Base-by-base conservation (phyloP, 2,329 filamentous ascomycete species). In the Cladophialophora carrionii region DNA sequence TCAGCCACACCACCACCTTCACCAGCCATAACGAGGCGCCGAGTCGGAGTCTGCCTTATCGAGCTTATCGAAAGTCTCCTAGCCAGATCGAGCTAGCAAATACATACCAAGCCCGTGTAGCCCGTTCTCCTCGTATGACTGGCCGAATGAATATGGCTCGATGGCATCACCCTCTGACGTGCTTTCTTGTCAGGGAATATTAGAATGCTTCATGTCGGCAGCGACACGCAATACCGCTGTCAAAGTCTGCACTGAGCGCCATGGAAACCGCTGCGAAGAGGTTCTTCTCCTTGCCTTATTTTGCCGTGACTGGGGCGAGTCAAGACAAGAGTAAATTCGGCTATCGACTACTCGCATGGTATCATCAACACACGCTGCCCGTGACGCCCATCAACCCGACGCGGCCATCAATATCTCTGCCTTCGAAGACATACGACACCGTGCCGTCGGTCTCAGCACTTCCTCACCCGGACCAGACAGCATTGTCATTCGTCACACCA, bases 241-340 rank as follows among this genome's bases (percentile, higher is more conserved):
- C 20, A 51, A 51, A 1, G 6, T 20, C 48, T 7, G 20, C 17
- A 24, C 6, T 8, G 20, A 26, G 24, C 12, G 24, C 22, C 48
- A 90, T 90, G 80, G 88, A 92, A 75, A 83, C 87, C 54, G 85
- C 89, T 53, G 88, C 92, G 53, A 87, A 87, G 68, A 83, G 84
- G 12, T 97, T 97, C 83, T 96, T 97, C 81, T 83, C 86, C 3
- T 89, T 89, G 7, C 86, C 89, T 29, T 83, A 85, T 70, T 96
- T 94, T 76, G 93, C 94, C 64, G 94, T 97, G 31, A 92, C 93
- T 22, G 94, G 94, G 72, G 94, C 94, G 43, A 94, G 90, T 75
- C 90, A 90, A 59, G 92, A 96, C 78, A 83, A 90, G 48, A 81
- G 83, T 75, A 97, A 96, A 77, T 97, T 90, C 74, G 94, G 95